Conservation (phyloP, 2,329 filamentous ascomycete species). For the Knufia petricola region DNA sequence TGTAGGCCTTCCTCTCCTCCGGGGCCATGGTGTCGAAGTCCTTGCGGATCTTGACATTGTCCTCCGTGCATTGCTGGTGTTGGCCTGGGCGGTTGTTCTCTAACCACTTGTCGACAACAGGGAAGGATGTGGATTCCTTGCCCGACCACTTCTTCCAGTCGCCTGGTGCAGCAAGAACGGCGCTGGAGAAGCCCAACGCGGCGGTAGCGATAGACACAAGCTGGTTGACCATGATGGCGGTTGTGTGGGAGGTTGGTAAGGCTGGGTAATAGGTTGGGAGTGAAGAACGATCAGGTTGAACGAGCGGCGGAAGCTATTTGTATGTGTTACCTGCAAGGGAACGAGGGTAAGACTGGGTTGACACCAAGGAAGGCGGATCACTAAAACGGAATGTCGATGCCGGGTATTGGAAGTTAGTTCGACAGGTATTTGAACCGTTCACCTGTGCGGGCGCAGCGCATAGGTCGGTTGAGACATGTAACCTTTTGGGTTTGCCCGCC, state of each 20-base stretch:
- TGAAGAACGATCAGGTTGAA: not conserved
- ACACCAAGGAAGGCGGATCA: not conserved
- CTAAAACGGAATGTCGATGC: constrained; percentile 2
- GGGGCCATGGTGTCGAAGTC: constrained; percentile 21
- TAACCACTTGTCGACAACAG: constrained; percentile 14
- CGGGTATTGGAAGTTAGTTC: not conserved
- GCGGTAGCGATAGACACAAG: constrained; percentile 14
- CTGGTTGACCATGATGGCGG: constrained; percentile 13
- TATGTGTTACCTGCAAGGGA: constrained; percentile 8
- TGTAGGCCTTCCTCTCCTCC: constrained; percentile 27
- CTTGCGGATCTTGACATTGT: constrained; percentile 19
- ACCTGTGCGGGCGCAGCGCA: not conserved
- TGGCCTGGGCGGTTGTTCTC: constrained; percentile 13
- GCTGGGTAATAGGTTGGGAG: not conserved
- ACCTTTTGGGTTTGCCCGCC: not conserved
- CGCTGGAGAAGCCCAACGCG: constrained; percentile 11
- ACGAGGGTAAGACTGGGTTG: not conserved
- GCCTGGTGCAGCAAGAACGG: constrained; percentile 1
- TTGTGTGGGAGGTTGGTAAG: not conserved
- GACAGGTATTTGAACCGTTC: constrained; percentile 3
- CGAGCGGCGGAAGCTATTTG: not conserved
- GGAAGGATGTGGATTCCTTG: constrained; percentile 7
- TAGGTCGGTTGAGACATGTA: constrained; percentile 7
- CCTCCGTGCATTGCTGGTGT: constrained; percentile 15
- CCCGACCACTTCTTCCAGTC: constrained; percentile 5